Evolutionary conservation across 2,329 filamentous ascomycete genomes (phyloP).

Genomic region (Torrubiella hemipterigena): DNA sequence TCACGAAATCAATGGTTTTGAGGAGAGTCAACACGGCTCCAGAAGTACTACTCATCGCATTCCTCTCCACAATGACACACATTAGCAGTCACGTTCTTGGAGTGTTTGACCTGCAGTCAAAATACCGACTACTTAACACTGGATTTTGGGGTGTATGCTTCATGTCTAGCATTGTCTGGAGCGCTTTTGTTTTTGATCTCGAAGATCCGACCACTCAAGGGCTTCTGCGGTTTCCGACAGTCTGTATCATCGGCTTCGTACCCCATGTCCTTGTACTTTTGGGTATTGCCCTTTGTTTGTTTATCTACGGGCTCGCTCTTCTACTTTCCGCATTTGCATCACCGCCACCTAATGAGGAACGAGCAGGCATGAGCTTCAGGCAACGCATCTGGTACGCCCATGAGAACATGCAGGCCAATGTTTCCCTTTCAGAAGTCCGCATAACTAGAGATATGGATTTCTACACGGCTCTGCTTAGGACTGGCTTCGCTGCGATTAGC

Average conservation of each 20-base stretch:
- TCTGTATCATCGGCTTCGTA: conserved; percentile 89
- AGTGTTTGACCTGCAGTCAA: conserved; percentile 66
- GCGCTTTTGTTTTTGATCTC: conserved; percentile 49
- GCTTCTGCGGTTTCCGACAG: conserved; percentile 78
- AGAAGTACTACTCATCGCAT: conserved; percentile 73
- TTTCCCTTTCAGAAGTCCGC: conserved; percentile 69
- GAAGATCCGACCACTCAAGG: conserved; percentile 51
- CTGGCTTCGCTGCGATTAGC: conserved; percentile 79
- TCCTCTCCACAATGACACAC: conserved; percentile 84
- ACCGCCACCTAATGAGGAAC: conserved; percentile 15
- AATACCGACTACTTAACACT: conserved; percentile 73
- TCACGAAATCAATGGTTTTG: conserved; percentile 57
- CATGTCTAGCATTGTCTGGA: conserved; percentile 75
- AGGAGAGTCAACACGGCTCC: conserved; percentile 77
- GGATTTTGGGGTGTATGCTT: conserved; percentile 84
- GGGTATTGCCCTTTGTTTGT: conserved; percentile 63
- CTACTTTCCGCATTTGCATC: conserved; percentile 54
- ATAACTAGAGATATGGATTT: conserved; percentile 88
- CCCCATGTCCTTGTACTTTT: conserved; percentile 79
- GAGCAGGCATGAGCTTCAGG: conserved; percentile 26
- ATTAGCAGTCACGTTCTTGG: conserved; percentile 75
- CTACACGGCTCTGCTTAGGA: conserved; percentile 77
- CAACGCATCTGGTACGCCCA: conserved; percentile 62
- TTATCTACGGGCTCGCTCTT: conserved; percentile 70
- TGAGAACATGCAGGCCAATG: conserved; percentile 82